phyloP scores from a whole-genome alignment of 805 yeast species.

The Priceomyces castillae region DNA sequence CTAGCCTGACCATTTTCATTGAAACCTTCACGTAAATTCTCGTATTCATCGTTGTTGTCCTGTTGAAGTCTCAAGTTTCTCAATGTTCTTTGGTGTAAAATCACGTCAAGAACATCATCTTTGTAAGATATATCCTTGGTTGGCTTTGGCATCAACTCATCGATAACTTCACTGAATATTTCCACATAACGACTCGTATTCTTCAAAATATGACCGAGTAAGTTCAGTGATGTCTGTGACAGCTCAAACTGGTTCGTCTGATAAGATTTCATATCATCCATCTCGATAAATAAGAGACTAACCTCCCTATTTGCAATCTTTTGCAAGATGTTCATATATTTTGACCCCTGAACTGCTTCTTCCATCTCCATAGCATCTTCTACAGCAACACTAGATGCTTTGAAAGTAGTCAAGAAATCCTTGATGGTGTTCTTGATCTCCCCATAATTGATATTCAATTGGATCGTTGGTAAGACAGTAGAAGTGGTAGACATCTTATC shows the following conservation, averaged over 20 bases:
- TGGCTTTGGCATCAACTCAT: slow-evolving; percentile 84
- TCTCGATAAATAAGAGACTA: slow-evolving; percentile 65
- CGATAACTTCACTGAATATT: slow-evolving; percentile 70
- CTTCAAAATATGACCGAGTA: slow-evolving; percentile 59
- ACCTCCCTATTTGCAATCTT: slow-evolving; percentile 80
- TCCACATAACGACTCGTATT: slow-evolving; percentile 82
- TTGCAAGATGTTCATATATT: slow-evolving; percentile 74
- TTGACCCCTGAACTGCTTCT: slow-evolving; percentile 29
- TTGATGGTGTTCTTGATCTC: slow-evolving; percentile 55
- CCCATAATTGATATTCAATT: slow-evolving; percentile 69
- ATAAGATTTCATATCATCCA: slow-evolving; percentile 78
- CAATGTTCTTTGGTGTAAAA: slow-evolving; percentile 82
- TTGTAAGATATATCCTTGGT: slow-evolving; percentile 72
- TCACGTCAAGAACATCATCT: slow-evolving; percentile 91
- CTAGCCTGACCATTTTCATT: slow-evolving; percentile 22
- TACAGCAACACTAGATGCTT: slow-evolving; percentile 34
- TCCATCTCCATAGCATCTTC: slow-evolving; percentile 21
- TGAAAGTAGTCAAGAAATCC: slow-evolving; percentile 69
- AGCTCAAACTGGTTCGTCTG: slow-evolving; percentile 45
- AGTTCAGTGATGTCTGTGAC: slow-evolving; percentile 20
- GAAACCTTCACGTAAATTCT: slow-evolving; percentile 39
- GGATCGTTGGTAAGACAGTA: slow-evolving; percentile 57
- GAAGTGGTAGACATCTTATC: slow-evolving; percentile 21
- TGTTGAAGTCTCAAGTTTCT: slow-evolving; percentile 72
- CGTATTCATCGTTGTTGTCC: slow-evolving; percentile 62